Evolutionary conservation across 495 filamentous ascomycete genomes (phyloP).

Genomic region (Neurospora sp.): DNA sequence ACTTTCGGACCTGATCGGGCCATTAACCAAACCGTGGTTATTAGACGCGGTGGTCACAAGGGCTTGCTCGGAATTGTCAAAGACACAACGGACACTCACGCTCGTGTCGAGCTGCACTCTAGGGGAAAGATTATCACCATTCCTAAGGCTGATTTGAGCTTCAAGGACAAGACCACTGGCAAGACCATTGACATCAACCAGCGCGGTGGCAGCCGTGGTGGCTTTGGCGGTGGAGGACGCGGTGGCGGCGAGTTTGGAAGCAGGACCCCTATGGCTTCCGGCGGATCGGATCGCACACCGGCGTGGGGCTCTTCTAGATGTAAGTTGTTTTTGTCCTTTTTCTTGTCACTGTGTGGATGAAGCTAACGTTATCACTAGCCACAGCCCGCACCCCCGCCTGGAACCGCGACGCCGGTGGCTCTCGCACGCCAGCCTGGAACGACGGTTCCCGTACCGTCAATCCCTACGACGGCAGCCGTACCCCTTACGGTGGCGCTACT

Average conservation of each 20-base stretch:
- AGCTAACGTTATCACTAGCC: conserved; percentile 34
- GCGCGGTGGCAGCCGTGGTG: conserved; percentile 47
- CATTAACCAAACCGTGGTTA: conserved; percentile 81
- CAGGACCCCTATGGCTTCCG: conserved; percentile 55
- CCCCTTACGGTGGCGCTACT: conserved; percentile 49
- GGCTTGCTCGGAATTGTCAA: conserved; percentile 91
- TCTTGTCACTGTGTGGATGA: not conserved
- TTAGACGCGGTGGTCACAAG: conserved; percentile 78
- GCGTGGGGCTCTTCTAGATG: conserved; percentile 54
- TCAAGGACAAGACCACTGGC: conserved; percentile 77
- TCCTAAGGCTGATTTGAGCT: conserved; percentile 60
- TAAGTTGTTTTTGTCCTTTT: conserved; percentile 31
- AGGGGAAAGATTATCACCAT: conserved; percentile 81
- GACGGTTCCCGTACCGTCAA: conserved; percentile 67
- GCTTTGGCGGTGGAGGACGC: conserved; percentile 37
- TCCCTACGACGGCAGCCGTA: conserved; percentile 71
- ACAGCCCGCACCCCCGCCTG: conserved; percentile 55
- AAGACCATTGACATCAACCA: conserved; percentile 58
- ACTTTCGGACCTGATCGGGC: conserved; percentile 71
- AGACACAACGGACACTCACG: conserved; percentile 74
- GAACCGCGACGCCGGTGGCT: conserved; percentile 44
- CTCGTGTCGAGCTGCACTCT: conserved; percentile 84
- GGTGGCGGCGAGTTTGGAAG: conserved; percentile 39
- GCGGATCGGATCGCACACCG: conserved; percentile 54
- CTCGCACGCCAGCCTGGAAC: conserved; percentile 72